Conservation (phyloP, 352 stramenopile genomes). For the Globisporangium okanoganense region DNA sequence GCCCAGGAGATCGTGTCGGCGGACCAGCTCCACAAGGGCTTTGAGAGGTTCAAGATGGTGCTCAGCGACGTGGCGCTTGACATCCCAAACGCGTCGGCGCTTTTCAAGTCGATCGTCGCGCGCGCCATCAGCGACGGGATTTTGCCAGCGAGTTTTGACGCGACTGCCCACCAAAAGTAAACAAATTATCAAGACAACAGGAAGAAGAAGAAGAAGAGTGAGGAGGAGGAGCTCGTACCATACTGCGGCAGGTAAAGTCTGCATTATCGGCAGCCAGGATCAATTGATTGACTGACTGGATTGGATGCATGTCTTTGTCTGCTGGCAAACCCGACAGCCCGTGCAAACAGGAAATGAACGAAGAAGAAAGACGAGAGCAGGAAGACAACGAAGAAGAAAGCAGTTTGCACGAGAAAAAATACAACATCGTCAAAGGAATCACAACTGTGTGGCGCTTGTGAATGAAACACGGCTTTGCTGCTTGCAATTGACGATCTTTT, state of each 20-base stretch:
- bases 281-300: background rate
- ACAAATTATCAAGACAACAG: background rate
- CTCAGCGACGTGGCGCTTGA: conserved; percentile 63
- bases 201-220: background rate
- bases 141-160: conserved; percentile 42
- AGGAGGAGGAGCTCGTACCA: conserved; percentile 2
- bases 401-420: background rate
- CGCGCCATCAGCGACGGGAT: conserved; percentile 49
- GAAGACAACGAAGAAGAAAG: background rate
- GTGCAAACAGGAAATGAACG: background rate
- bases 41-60: conserved; percentile 75
- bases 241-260: background rate
- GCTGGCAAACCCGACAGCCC: background rate
- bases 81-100: conserved; percentile 47
- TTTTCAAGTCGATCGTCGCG: conserved; percentile 40
- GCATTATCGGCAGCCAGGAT: too few species aligned
- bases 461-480: background rate
- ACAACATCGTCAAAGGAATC: background rate
- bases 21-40: conserved; percentile 73
- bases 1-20: conserved; percentile 55
- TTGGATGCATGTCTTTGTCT: background rate
- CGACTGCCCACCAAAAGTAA: conserved; percentile 21
- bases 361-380: background rate
- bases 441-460: background rate
- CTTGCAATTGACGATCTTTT: too few species aligned